A percentile compares a stretch with the other conserved stretches of the same genome.
phyloP scores from a whole-genome alignment of 306 rosid genomes.

The Glycyrrhiza uralensis region DNA sequence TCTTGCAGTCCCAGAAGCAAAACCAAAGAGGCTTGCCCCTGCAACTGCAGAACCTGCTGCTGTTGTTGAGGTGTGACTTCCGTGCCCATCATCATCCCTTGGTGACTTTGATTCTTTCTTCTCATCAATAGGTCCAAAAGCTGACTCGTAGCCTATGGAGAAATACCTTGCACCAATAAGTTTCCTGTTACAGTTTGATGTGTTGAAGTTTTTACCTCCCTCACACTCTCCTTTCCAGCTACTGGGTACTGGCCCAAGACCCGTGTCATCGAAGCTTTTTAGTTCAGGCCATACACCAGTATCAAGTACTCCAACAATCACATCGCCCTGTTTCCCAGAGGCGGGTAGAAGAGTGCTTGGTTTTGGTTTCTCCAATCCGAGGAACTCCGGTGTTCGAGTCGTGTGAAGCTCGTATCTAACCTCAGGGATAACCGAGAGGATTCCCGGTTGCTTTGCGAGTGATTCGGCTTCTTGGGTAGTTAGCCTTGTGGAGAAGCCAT shows the following conservation, averaged over 20 bases:
- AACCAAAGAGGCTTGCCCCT: conserved; percentile 75
- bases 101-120: conserved; percentile 73
- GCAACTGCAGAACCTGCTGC: conserved; percentile 71
- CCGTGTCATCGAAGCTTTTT: conserved; percentile 61
- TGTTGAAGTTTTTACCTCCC: conserved; percentile 56
- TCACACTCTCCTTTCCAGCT: conserved; percentile 87
- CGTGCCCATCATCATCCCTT: conserved; percentile 85
- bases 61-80: conserved; percentile 88
- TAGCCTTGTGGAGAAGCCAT: conserved; percentile 85
- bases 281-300: conserved; percentile 92
- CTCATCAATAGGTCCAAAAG: conserved; percentile 49
- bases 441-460: conserved; percentile 57
- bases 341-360: conserved; percentile 16
- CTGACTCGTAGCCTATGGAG: conserved; percentile 60
- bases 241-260: conserved; percentile 55
- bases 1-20: conserved; percentile 76
- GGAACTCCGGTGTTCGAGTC: conserved; percentile 84
- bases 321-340: conserved; percentile 36
- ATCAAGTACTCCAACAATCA: conserved; percentile 74
- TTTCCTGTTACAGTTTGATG: conserved; percentile 70
- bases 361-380: conserved; percentile 49
- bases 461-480: conserved; percentile 62
- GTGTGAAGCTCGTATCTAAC: conserved; percentile 76
- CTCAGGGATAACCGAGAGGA: conserved; percentile 64
- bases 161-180: conserved; percentile 85